Percentiles rank a stretch among this genome's conserved stretches.
Evolutionary conservation across 2,329 filamentous ascomycete species (phyloP).

Genomic region (Remersonia thermophila): DNA sequence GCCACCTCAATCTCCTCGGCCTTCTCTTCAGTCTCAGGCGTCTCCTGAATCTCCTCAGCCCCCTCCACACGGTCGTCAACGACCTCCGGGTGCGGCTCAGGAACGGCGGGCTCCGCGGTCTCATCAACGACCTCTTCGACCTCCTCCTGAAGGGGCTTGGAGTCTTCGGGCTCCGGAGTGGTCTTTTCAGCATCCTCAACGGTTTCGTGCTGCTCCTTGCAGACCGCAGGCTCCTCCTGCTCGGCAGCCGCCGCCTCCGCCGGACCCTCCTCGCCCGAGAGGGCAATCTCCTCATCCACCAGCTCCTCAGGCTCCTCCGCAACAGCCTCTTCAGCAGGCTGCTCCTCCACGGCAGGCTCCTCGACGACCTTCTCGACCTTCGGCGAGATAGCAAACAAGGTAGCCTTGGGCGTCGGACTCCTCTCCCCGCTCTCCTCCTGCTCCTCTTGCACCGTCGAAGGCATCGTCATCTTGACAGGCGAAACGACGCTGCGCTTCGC

Average conservation of each 20-base stretch:
- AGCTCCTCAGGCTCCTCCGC: not conserved
- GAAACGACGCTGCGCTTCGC: slow-evolving; percentile 15
- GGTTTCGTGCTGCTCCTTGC: no score
- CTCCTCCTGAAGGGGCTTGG: not conserved
- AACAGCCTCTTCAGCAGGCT: not conserved
- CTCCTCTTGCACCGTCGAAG: not conserved
- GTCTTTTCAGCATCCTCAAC: not conserved
- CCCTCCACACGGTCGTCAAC: no score
- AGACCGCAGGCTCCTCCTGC: not conserved
- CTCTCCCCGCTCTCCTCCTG: no score
- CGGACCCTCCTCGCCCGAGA: not conserved
- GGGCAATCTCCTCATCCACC: not conserved
- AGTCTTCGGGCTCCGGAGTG: not conserved
- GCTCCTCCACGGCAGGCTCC: not conserved
- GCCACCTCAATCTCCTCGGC: no score
- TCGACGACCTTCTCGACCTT: not conserved
- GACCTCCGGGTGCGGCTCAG: no score
- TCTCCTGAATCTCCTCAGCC: no score
- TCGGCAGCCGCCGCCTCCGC: not conserved
- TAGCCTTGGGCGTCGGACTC: no score
- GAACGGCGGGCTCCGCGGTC: no score
- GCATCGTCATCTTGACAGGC: slow-evolving; percentile 23
- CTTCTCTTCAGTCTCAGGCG: no score
- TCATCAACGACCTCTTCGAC: no score
- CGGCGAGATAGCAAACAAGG: slow-evolving; percentile 2